Evolutionary conservation across 768 basidiomycete genomes (phyloP).

Genomic region (Serendipita sp.): DNA sequence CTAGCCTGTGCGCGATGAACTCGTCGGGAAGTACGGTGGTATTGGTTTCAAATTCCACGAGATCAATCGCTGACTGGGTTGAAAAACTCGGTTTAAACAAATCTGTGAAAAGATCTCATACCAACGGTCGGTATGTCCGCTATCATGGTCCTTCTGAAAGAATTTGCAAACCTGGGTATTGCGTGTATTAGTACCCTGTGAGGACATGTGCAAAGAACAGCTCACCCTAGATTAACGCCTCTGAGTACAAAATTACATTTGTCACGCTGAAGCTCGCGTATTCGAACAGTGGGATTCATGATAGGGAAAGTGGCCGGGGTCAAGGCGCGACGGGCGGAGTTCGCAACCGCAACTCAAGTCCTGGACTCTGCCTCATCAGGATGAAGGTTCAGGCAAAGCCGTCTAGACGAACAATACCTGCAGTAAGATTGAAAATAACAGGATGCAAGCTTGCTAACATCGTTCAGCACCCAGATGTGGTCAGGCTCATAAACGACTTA

Average conservation of each 20-base stretch:
- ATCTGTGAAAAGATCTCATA: slow-evolving; percentile 25
- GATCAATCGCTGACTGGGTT: slow-evolving; percentile 65
- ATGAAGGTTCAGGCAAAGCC: slow-evolving; percentile 63
- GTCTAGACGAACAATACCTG: slow-evolving; percentile 59
- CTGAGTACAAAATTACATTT: slow-evolving; percentile 82
- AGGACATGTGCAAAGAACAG: slow-evolving; percentile 9
- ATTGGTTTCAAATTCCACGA: slow-evolving; percentile 84
- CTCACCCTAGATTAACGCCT: slow-evolving; percentile 93
- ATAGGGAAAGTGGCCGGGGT: background rate
- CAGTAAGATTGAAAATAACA: slow-evolving; percentile 32
- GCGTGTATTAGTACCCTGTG: slow-evolving; percentile 7
- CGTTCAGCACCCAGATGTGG: slow-evolving; percentile 57
- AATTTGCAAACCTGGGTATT: slow-evolving; percentile 69
- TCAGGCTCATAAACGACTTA: slow-evolving; percentile 61
- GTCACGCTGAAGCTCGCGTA: slow-evolving; percentile 72
- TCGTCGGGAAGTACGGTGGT: slow-evolving; percentile 92
- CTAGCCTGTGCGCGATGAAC: slow-evolving; percentile 90
- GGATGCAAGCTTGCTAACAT: slow-evolving; percentile 1
- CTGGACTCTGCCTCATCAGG: background rate
- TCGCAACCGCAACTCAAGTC: background rate
- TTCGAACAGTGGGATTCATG: slow-evolving; percentile 34
- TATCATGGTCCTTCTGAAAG: slow-evolving; percentile 82
- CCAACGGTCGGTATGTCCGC: slow-evolving; percentile 94
- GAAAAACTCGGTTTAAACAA: background rate
- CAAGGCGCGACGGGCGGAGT: background rate